These are phyloP conservation scores for Gautieria morchelliformis DNA, from an alignment of 768 basidiomycete genomes.

Conservation along the genomic window DNA sequence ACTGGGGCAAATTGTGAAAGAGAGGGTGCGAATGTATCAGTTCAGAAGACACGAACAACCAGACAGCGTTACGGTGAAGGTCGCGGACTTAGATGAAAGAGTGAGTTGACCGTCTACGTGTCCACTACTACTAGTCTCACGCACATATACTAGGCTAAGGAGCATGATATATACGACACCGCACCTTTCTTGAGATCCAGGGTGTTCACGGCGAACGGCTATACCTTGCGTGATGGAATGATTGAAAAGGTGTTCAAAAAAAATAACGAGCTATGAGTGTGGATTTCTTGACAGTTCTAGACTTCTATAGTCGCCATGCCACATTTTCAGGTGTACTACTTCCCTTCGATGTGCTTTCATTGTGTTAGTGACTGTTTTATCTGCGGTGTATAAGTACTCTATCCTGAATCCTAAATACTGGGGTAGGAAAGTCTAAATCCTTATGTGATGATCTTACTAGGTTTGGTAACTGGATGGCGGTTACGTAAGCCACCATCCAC, in stretches of 20 bases:
- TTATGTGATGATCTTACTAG: no score
- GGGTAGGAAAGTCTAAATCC: no score
- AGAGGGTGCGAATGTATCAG: constrained; percentile 79
- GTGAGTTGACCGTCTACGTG: constrained; percentile 33
- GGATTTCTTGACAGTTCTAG: not conserved
- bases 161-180: constrained; percentile 92
- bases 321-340: not conserved
- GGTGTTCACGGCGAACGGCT: constrained; percentile 84
- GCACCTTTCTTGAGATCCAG: constrained; percentile 77
- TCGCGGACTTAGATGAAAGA: constrained; percentile 78
- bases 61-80: constrained; percentile 61
- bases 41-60: constrained; percentile 71
- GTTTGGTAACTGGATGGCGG: no score
- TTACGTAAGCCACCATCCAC: no score
- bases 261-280: not conserved
- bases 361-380: no score
- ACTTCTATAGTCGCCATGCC: no score
- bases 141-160: constrained; percentile 63
- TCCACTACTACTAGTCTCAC: constrained; percentile 11
- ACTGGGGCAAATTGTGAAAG: constrained; percentile 88
- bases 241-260: constrained; percentile 65
- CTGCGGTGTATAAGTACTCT: no score
- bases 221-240: constrained; percentile 52
- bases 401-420: no score
- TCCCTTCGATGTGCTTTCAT: not conserved